Percentiles rank a stretch among this genome's conserved stretches.
phyloP scores from a whole-genome alignment of 805 yeast species.

The Ogataea naganishii region DNA sequence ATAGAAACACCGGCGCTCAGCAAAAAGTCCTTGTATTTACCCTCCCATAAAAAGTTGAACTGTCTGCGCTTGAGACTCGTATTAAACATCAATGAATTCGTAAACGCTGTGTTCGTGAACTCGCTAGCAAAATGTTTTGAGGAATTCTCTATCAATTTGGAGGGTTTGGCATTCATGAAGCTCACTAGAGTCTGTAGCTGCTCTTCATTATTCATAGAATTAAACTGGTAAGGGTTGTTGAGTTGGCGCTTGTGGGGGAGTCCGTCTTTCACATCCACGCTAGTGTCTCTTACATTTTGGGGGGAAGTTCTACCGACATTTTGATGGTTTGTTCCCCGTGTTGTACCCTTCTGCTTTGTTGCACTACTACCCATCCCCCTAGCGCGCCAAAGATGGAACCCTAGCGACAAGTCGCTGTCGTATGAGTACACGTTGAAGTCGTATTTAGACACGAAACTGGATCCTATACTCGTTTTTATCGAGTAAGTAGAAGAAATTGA shows the following conservation, averaged over 20 bases:
- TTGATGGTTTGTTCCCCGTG: not conserved
- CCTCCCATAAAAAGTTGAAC: conserved; percentile 76
- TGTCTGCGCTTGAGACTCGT: conserved; percentile 58
- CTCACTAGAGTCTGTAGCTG: conserved; percentile 12
- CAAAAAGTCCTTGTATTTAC: conserved; percentile 71
- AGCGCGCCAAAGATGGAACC: conserved; percentile 73
- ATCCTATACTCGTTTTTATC: conserved; percentile 64
- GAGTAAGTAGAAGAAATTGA: conserved; percentile 83
- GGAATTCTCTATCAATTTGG: conserved; percentile 9
- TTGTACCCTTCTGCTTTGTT: conserved; percentile 1
- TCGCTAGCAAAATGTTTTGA: conserved; percentile 19
- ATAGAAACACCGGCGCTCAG: conserved; percentile 66
- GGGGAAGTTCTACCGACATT: not conserved
- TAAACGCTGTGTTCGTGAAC: conserved; percentile 45
- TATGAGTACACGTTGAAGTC: conserved; percentile 90
- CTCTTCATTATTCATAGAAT: conserved; percentile 11
- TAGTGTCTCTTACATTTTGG: not conserved
- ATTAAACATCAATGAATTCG: conserved; percentile 66
- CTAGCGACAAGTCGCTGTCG: conserved; percentile 77
- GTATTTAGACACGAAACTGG: conserved; percentile 76
- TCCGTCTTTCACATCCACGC: not conserved
- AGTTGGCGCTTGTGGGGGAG: not conserved
- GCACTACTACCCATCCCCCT: conserved; percentile 15
- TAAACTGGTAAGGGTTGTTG: too few relatives aligned
- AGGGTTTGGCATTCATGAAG: conserved; percentile 16